These are phyloP conservation scores for Ceratobasidium sp. DNA, from an alignment of 1,284 basidiomycete genomes.

Conservation along the genomic window DNA sequence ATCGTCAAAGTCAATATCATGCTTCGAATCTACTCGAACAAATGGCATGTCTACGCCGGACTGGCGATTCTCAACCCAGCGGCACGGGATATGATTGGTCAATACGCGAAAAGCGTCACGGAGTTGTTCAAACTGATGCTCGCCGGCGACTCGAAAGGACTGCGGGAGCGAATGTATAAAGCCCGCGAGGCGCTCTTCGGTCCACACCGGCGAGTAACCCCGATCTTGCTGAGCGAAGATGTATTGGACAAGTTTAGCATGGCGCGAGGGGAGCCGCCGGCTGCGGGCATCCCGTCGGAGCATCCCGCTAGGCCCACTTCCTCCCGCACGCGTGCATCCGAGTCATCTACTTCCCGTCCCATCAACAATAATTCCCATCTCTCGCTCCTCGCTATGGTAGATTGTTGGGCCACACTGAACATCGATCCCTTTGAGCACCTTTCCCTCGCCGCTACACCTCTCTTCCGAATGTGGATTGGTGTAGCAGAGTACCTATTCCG, in stretches of 20 bases:
- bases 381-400: slow-evolving; percentile 97
- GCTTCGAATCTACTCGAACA: slow-evolving; percentile 95
- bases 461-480: slow-evolving; percentile 97
- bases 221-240: slow-evolving; percentile 89
- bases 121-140: slow-evolving; percentile 98
- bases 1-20: slow-evolving; percentile 99
- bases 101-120: slow-evolving; percentile 87
- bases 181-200: slow-evolving; percentile 87
- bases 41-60: slow-evolving; percentile 99
- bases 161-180: slow-evolving; percentile 81
- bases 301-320: background rate
- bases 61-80: slow-evolving; percentile 96
- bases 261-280: background rate
- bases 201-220: slow-evolving; percentile 60
- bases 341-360: slow-evolving; percentile 27
- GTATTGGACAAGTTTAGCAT: slow-evolving; percentile 92
- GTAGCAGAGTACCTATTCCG: slow-evolving; percentile 97
- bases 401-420: slow-evolving; percentile 92
- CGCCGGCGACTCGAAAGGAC: slow-evolving; percentile 74
- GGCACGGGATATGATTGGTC: slow-evolving; percentile 90
- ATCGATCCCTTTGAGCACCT: slow-evolving; percentile 95
- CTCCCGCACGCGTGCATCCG: slow-evolving; percentile 40
- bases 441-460: slow-evolving; percentile 93
- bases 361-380: slow-evolving; percentile 87
- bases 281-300: background rate